These are phyloP conservation scores for Colletotrichum godetiae DNA, from an alignment of 2,329 filamentous ascomycete genomes.

Conservation along the genomic window DNA sequence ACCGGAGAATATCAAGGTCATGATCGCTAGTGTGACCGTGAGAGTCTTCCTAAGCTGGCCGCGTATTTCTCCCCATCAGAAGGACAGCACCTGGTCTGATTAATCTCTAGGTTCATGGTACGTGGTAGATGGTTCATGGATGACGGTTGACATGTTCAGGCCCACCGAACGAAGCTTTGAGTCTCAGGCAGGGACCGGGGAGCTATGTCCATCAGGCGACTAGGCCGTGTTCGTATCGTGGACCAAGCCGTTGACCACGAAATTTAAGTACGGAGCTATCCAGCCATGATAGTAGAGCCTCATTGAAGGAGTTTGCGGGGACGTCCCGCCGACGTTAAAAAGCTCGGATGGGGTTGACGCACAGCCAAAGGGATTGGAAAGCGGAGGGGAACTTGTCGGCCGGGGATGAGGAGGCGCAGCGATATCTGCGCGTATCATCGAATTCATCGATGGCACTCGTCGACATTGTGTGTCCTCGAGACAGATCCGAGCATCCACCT, in stretches of 20 bases:
- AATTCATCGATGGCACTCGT: background rate
- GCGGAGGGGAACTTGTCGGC: background rate
- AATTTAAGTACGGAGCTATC: background rate
- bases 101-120: background rate
- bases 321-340: background rate
- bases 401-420: slow-evolving; percentile 6
- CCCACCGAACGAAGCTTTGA: background rate
- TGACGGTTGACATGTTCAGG: background rate
- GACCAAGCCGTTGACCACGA: background rate
- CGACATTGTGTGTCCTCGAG: background rate
- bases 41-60: background rate
- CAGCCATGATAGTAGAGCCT: background rate
- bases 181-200: background rate
- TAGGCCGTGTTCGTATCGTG: background rate
- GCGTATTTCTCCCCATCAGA: no score
- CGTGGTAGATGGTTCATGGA: background rate
- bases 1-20: background rate
- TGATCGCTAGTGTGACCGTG: background rate
- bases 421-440: background rate
- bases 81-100: background rate
- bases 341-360: background rate
- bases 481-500: background rate
- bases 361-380: background rate
- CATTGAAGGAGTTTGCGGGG: background rate
- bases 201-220: background rate